A percentile compares a stretch with the other conserved stretches of the same genome.
Evolutionary conservation across 2,329 filamentous ascomycete genomes (phyloP).

Genomic region (Colletotrichum ledebouriae): DNA sequence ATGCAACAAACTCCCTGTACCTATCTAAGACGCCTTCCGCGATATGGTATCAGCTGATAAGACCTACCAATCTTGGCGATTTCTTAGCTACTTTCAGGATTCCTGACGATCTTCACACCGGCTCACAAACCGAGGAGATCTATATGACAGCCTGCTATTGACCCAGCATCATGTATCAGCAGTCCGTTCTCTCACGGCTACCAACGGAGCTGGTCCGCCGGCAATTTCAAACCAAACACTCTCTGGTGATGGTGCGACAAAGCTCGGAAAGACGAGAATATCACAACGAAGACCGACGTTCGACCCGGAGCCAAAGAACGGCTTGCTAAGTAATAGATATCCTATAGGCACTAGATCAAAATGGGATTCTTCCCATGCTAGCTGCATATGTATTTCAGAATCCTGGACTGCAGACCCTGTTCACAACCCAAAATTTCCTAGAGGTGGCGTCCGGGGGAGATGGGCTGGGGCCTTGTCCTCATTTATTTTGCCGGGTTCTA

Average conservation of each 20-base stretch:
- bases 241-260: conserved; percentile 14
- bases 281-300: conserved; percentile 7
- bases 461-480: conserved; percentile 19
- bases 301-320: conserved; percentile 2
- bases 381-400: conserved; percentile 18
- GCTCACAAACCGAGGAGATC: conserved; percentile 39
- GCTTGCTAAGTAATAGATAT: conserved; percentile 31
- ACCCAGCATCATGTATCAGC: conserved; percentile 26
- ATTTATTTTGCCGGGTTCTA: conserved; percentile 23
- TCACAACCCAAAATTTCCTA: neutral
- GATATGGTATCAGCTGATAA: conserved; percentile 27
- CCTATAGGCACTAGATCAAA: conserved; percentile 34
- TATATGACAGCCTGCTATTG: conserved; percentile 35
- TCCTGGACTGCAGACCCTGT: conserved; percentile 3
- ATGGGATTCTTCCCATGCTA: neutral
- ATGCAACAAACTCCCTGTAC: conserved; percentile 22
- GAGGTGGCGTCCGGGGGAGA: conserved; percentile 12
- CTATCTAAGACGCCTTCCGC: conserved; percentile 21
- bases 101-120: conserved; percentile 33
- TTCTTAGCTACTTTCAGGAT: conserved; percentile 9
- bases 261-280: neutral
- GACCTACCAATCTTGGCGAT: conserved; percentile 36
- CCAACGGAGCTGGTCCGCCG: conserved; percentile 7
- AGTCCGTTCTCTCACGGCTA: conserved; percentile 15
- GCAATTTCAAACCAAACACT: neutral